Base-by-base conservation (phyloP, 2,329 filamentous ascomycete species). In the Curvularia verruculosa region DNA sequence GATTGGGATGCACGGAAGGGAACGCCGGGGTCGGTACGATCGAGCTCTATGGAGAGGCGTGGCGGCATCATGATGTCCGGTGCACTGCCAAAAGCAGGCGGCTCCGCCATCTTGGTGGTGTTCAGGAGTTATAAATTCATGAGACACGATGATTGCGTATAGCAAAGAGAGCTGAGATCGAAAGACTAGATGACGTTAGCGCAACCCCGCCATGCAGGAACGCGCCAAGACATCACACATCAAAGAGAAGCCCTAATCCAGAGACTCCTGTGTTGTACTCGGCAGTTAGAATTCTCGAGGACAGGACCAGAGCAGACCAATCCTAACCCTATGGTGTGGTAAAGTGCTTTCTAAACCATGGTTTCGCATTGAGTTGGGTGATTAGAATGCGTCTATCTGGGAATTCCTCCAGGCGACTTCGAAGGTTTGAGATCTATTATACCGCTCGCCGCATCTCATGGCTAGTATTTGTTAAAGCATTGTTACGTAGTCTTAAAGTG, bases 1-100 rank as follows among this genome's bases (percentile, higher is more conserved):
- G 85, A 81, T 58, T 84, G 81, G 56, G 83, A 83, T 5, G 91
- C 90, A 74, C 89, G 90, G 80, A 98, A 96, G 41, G 92, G 87
- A 37, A 95, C 78, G 56, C 80, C 77, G 64, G 85, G 82, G 69
- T 88, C 82, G 72, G 86, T 82, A 61, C 81, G 82, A 31, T 81
- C 79, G 60, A 89, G 79, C 74, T 89, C 86, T 59, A 79, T 78
- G 56, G 78, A 66, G 61, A 87, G 76, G 57, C 70, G 71, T 49
- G 70, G 67, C 37, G 74, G 71, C 71, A 75, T 74, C 49, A 62
- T 69, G 58, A 73, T 60, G 28, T 64, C 56, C n/a, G 63, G 60
- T 34, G 63, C 23, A 49, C n/a, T 34, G 34, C 46, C 46, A 39
- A 21, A 24, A 49, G 34, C 31, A 23, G 65, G 59, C 28, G 67